A percentile compares a stretch with the other conserved stretches of the same genome.
These are phyloP conservation scores for Fusarium abutilonis DNA, from an alignment of 2,329 filamentous ascomycete species.

Conservation along the genomic window DNA sequence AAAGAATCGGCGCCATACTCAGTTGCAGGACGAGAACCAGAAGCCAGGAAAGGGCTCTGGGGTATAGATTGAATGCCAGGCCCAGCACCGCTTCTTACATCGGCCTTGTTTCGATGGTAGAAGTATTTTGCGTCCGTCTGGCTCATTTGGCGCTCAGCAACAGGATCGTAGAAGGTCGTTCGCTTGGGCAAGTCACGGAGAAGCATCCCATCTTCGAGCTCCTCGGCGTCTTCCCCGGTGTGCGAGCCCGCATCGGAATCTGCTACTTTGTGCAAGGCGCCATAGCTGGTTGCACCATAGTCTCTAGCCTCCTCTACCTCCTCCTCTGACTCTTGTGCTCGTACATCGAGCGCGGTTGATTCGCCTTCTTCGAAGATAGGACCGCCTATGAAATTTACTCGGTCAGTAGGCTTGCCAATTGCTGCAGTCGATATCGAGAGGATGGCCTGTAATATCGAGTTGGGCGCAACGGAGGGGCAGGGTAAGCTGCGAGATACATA, in stretches of 20 bases:
- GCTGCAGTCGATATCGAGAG: constrained; percentile 5
- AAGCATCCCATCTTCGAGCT: constrained; percentile 66
- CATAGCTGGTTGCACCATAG: constrained; percentile 39
- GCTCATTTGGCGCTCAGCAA: constrained; percentile 92
- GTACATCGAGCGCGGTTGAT: constrained; percentile 39
- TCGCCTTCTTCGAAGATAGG: constrained; percentile 38
- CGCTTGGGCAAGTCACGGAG: constrained; percentile 70
- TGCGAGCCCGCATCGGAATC: constrained; percentile 37
- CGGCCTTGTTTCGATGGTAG: constrained; percentile 87
- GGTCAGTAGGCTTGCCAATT: constrained; percentile 20
- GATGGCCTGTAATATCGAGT: constrained; percentile 6
- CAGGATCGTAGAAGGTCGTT: constrained; percentile 92
- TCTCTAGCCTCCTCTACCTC: constrained; percentile 45
- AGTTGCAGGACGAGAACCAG: constrained; percentile 49
- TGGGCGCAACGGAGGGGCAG: constrained; percentile 23
- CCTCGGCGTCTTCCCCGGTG: constrained; percentile 43
- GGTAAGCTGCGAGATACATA: constrained; percentile 31
- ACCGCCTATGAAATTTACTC: constrained; percentile 23
- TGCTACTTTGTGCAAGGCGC: constrained; percentile 37
- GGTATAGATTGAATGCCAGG: constrained; percentile 57
- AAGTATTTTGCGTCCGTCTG: constrained; percentile 95
- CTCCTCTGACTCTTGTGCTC: constrained; percentile 47
- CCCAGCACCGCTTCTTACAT: constrained; percentile 54
- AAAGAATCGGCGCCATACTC: constrained; percentile 53
- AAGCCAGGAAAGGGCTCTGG: constrained; percentile 58